Base-by-base conservation (phyloP, 495 filamentous ascomycete genomes). In the Aspergillus sclerotioniger region DNA sequence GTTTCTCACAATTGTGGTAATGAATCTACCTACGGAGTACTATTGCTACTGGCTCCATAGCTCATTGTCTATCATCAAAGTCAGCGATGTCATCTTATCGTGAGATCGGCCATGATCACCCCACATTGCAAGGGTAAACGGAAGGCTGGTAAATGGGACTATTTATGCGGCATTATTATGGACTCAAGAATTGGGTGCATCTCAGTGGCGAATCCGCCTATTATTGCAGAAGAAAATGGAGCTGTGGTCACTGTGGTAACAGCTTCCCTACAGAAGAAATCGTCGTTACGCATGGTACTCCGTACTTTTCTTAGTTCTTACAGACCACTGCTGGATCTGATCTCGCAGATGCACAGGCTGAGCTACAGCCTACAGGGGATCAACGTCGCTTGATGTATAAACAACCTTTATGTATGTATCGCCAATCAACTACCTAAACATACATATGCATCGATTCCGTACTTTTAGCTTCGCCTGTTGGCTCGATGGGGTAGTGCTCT, bases 291-390 rank as follows among this genome's bases (percentile, higher is more conserved):
- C 47, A 31, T 21, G 47, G 4, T 31, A 15, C 47, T 50, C n/a
- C 5, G 25, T 4, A 32, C n/a, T 16, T 21, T 15, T 16, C 47
- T 7, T 13, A 25, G 47, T 49, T 31, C 47, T 32, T 50, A n/a
- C 47, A 31, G 47, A 50, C 47, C n/a, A 50, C 44, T 21, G 44
- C 44, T 21, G 44, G 44, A 50, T 50, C 47, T 50, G 47, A 50
- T 50, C 47, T 50, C 47, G 47, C 47, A 50, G 47, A 15, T 50
- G 37, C n/a, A 41, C 25, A 25, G 25, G 25, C 25, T 46, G 19
- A 46, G n/a, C 44, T 46, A 46, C 44, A 46, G 44, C 17, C 44
- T 46, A 46, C 44, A 46, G 44, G 25, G 28, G 47, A 50, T 50
- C 12, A 50, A 50, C 47, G n/a, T 50, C 21, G 47, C 47, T 31